Conservation (phyloP, 345 rosid species). For the Syzygium jambos region DNA sequence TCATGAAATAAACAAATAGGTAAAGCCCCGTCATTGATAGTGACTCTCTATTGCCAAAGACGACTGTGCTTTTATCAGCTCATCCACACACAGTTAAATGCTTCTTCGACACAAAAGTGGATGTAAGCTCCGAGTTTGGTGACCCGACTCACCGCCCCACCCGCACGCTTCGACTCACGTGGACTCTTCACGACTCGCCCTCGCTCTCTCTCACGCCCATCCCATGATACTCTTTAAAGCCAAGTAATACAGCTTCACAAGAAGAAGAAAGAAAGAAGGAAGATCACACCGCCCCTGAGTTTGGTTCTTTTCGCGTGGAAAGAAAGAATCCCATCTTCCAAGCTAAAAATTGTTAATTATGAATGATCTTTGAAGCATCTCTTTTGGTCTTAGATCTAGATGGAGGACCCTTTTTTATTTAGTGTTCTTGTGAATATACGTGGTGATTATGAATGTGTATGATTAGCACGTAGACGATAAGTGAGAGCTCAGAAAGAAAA, state of each 20-base stretch:
- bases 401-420: background rate
- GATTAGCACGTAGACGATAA: background rate
- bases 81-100: background rate
- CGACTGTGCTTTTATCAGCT: background rate
- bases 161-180: background rate
- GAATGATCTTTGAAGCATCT: background rate
- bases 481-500: background rate
- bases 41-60: background rate
- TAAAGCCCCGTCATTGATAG: background rate
- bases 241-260: conserved; percentile 19
- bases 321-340: background rate
- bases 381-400: background rate
- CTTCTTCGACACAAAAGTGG: background rate
- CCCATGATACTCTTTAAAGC: conserved; percentile 47
- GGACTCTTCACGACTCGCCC: background rate
- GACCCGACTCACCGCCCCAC: background rate
- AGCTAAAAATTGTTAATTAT: background rate
- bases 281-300: background rate
- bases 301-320: background rate
- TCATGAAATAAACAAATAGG: no score
- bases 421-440: background rate
- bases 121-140: background rate
- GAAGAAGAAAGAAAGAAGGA: background rate
- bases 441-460: background rate
- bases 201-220: conserved; percentile 13